These are phyloP conservation scores for Phaeoacremonium minimum DNA, from an alignment of 2,329 filamentous ascomycete species.

Conservation along the genomic window DNA sequence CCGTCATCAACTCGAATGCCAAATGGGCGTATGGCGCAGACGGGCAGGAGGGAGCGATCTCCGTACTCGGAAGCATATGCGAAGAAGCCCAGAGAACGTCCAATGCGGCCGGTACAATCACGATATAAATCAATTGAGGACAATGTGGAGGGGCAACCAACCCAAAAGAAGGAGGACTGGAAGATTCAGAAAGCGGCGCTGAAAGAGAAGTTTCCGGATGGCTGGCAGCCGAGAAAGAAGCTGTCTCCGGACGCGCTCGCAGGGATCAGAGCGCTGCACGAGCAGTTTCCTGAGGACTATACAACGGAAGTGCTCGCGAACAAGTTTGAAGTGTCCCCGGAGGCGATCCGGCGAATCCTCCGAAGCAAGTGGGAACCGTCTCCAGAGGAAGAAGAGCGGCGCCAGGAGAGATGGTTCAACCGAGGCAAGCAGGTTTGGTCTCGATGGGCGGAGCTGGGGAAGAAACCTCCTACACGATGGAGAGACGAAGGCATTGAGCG, in stretches of 20 bases:
- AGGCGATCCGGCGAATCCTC: constrained; percentile 83
- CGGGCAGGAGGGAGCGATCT: no score
- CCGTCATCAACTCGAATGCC: no score
- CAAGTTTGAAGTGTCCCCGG: constrained; percentile 81
- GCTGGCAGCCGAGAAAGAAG: constrained; percentile 80
- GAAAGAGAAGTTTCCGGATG: constrained; percentile 72
- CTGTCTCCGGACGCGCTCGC: constrained; percentile 88
- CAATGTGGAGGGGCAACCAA: constrained; percentile 1
- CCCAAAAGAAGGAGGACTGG: constrained; percentile 48
- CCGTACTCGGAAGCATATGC: no score
- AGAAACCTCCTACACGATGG: constrained; percentile 59
- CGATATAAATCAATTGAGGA: background rate
- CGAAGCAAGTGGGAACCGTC: constrained; percentile 70
- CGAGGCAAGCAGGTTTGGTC: constrained; percentile 58
- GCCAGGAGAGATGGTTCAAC: constrained; percentile 58
- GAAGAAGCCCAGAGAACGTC: no score
- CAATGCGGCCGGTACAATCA: no score
- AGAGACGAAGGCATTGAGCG: constrained; percentile 49
- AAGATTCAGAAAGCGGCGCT: constrained; percentile 70
- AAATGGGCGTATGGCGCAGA: no score
- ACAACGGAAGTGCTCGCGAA: constrained; percentile 68
- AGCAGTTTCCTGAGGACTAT: constrained; percentile 72
- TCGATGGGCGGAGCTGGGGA: constrained; percentile 54
- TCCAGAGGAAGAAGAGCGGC: constrained; percentile 49
- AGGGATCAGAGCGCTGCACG: constrained; percentile 81